Evolutionary conservation across 2,329 filamentous ascomycete species (phyloP).

Genomic region (Cladosporium cucumerinum): DNA sequence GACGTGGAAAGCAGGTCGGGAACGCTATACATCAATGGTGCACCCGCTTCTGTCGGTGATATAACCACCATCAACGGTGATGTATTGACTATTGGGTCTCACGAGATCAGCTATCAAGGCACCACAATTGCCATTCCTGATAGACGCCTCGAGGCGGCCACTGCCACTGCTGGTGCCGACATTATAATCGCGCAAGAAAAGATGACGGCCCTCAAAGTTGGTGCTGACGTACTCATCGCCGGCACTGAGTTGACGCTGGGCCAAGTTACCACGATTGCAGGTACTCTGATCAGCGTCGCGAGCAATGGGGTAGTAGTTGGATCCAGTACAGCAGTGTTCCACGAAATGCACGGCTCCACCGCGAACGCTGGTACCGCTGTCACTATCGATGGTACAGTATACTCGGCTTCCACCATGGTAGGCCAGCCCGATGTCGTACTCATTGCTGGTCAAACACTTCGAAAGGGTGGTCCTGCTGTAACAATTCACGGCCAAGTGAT

Average conservation of each 20-base stretch:
- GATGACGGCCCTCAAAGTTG: background rate
- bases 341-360: background rate
- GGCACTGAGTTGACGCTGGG: background rate
- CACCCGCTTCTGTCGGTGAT: background rate
- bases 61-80: background rate
- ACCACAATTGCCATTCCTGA: background rate
- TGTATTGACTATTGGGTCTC: background rate
- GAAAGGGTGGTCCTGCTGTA: background rate
- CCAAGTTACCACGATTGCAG: background rate
- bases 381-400: conserved; percentile 1
- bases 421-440: background rate
- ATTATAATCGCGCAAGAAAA: background rate
- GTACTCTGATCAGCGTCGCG: background rate
- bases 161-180: background rate
- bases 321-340: background rate
- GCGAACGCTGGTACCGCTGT: background rate
- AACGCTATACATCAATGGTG: background rate
- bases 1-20: background rate
- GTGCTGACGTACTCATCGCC: background rate
- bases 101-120: background rate
- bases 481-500: conserved; percentile 1
- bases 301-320: background rate
- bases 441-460: background rate
- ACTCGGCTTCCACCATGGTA: background rate
- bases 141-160: background rate